Conservation (phyloP, 2,329 filamentous ascomycete genomes). For the Dactylellina leptospora region DNA sequence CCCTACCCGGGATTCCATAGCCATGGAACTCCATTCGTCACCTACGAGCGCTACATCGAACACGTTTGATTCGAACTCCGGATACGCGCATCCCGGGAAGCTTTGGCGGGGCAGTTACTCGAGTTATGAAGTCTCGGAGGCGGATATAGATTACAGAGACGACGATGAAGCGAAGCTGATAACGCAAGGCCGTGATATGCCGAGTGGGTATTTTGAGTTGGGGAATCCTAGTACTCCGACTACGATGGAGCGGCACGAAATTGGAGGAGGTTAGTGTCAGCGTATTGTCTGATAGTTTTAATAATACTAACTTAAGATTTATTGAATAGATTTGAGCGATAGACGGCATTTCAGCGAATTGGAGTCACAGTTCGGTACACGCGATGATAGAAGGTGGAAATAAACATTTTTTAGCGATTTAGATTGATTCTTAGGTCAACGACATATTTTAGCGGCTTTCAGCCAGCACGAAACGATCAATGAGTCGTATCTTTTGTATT, state of each 20-base stretch:
- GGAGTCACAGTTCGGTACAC: not conserved
- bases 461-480: no score
- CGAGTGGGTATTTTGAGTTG: conserved; percentile 39
- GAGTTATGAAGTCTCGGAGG: conserved; percentile 39
- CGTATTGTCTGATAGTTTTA: not conserved
- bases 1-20: conserved; percentile 18
- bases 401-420: no score
- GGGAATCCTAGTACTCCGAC: conserved; percentile 38
- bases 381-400: not conserved
- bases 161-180: conserved; percentile 43
- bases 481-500: no score
- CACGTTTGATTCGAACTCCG: conserved; percentile 38
- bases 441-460: no score
- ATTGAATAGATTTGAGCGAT: conserved; percentile 31
- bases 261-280: conserved; percentile 16
- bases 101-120: conserved; percentile 41
- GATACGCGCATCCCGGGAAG: conserved; percentile 48
- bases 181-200: conserved; percentile 11
- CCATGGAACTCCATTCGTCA: conserved; percentile 39
- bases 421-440: no score
- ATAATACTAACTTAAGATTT: not conserved
- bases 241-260: conserved; percentile 23
- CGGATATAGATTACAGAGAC: conserved; percentile 32
- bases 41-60: conserved; percentile 33
- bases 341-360: not conserved